Evolutionary conservation across 1,139 yeast genomes (phyloP), one percentile per base, ranked within the genome.

Genomic region (Kluyveromyces sp.): DNA sequence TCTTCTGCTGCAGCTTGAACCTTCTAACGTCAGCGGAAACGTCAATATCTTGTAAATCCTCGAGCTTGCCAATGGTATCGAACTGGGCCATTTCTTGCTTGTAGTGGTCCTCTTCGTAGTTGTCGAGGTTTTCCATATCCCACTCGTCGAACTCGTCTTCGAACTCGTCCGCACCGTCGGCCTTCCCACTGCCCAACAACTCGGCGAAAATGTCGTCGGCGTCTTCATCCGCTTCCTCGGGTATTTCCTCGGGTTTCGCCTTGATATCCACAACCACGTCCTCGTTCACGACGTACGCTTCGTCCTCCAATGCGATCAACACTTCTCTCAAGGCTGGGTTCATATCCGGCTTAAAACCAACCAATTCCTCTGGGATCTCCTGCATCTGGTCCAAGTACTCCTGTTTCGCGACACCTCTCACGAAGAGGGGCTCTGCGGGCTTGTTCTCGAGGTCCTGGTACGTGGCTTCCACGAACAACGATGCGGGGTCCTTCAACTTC

Each of bases 251-350:
- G 64, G 88, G 96, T 57, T 95, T 72, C 48, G 34, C 46, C 39
- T 39, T 47, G 7, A 32, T 28, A n/a, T 34, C 45, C 15, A 61
- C 61, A 3, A 48, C 60, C 5, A 60, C 48, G 10, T 66, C 74
- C 3, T 65, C 74, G 51, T 73, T 77, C 39, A 77, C 86, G 25
- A 89, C 80, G 61, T 85, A 92, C 7, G 88, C 97, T 54, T 92
- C 98, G 62, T 92, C 97, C 40, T 94, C 97, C 48, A 92, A 73
- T 0, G 98, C 98, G 60, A 84, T 96, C 53, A 92, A 69, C 1
- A 86, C 95, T 66, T 92, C 97, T 59, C 97, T 73, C 50, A 92
- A 72, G 41, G 87, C 80, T 0, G 97, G 96, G 61, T 92, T 96
- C 84, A 92, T 75, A 57, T 92, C 87, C 0, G 98, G 98, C 63